Evolutionary conservation across 345 rosid genomes (phyloP).

Genomic region (Aquilaria malaccensis): DNA sequence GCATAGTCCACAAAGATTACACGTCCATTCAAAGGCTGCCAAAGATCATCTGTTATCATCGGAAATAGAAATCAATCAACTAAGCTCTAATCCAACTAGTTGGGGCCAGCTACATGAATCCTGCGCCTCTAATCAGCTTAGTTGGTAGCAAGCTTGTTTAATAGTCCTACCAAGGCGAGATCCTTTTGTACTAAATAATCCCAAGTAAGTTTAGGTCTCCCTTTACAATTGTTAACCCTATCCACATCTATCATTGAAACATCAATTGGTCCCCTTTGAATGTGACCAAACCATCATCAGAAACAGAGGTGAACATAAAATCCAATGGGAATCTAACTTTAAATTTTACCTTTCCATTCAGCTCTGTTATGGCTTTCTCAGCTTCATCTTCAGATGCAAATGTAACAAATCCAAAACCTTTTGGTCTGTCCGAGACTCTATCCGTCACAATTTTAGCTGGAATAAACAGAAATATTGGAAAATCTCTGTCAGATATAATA

Average conservation of each 20-base stretch:
- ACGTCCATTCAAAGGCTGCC: slow-evolving; percentile 60
- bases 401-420: slow-evolving; percentile 87
- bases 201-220: too few relatives aligned
- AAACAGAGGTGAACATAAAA: not conserved
- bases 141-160: too few relatives aligned
- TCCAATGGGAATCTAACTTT: not conserved
- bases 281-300: not conserved
- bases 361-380: slow-evolving; percentile 40
- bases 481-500: too few relatives aligned
- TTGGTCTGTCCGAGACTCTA: slow-evolving; percentile 55
- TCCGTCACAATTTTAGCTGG: slow-evolving; percentile 64
- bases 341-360: slow-evolving; percentile 61
- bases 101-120: too few relatives aligned
- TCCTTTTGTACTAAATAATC: too few relatives aligned
- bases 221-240: too few relatives aligned
- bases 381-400: slow-evolving; percentile 83
- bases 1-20: slow-evolving; percentile 68
- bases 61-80: not conserved
- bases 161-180: too few relatives aligned
- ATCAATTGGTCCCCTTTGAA: not conserved
- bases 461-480: not conserved
- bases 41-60: slow-evolving; percentile 10
- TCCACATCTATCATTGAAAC: too few relatives aligned
- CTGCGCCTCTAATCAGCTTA: too few relatives aligned
- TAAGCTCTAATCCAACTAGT: too few relatives aligned